Base-by-base conservation (phyloP, 768 basidiomycete genomes). In the Boletus sp. region DNA sequence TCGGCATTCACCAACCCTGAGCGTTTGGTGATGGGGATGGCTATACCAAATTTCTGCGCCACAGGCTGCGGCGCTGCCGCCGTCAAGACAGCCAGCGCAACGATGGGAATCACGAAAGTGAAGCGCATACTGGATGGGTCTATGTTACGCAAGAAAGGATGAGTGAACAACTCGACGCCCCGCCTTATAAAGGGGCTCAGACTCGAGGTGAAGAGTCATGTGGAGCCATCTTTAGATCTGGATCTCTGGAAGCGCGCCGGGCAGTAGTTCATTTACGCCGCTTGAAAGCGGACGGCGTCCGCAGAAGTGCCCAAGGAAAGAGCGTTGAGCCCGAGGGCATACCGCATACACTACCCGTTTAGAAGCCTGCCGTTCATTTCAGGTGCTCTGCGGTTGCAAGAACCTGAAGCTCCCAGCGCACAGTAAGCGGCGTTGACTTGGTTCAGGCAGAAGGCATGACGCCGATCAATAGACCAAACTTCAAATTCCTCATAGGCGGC, bases 1-100 rank as follows among this genome's bases (percentile, higher is more conserved):
- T 56, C 49, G n/a, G 15, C 14, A 7, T 64, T 54, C 6, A 23
- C 1, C 6, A 59, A 17, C 2, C 10, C n/a, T 11, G 39, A 52
- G 25, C 54, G 53, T 49, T 54, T 63, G 17, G 35, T n/a, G 19
- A 59, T 58, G 4, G 57, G 47, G 32, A 62, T 44, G 27, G 46
- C 38, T 0, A 27, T 1, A 6, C 46, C 41, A 10, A 10, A 8
- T 3, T 30, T 51, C 15, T 8, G 25, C 10, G 8, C 8, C 17
- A 4, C 25, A 39, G 34, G 48, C 11, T 23, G 51, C 13, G 60
- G 56, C 2, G 14, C 44, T 25, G 60, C 61, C 7, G 47, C 44
- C 17, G 47, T 23, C 21, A 54, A 41, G 17, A 35, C 44, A 5
- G 40, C 60, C 5, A 62, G 23, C 8, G 47, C 38, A 39, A 46